Percentiles rank a stretch among this genome's conserved stretches.
phyloP scores from a whole-genome alignment of 1,139 yeast species.

The Diutina neorugosa region DNA sequence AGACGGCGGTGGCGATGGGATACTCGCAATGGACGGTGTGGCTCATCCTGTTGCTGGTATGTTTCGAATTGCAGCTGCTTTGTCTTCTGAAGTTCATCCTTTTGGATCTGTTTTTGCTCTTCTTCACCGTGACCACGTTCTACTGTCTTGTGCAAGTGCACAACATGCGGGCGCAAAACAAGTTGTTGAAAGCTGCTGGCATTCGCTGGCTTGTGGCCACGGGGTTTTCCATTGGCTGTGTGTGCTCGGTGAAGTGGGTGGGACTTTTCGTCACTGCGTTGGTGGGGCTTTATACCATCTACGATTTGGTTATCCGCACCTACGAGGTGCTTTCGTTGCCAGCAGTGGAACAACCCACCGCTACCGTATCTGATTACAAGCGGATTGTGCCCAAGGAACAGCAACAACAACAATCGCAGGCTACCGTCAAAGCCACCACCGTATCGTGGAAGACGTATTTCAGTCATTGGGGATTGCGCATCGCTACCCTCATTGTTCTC shows the following conservation, averaged over 20 bases:
- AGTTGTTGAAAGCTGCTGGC: background rate
- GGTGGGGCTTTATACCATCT: background rate
- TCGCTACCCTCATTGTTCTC: constrained; percentile 54
- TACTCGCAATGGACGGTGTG: constrained; percentile 35
- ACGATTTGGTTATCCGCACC: constrained; percentile 1
- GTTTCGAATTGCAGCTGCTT: constrained; percentile 54
- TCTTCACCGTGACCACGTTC: constrained; percentile 3
- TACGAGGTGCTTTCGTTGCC: background rate
- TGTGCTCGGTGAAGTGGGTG: constrained; percentile 1
- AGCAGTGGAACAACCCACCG: background rate
- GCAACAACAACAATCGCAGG: background rate
- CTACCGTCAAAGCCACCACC: background rate
- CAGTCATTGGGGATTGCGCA: constrained; percentile 63
- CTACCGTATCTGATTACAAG: background rate
- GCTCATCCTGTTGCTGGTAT: constrained; percentile 46
- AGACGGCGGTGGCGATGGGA: constrained; percentile 40
- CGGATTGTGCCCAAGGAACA: background rate
- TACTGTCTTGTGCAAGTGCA: background rate
- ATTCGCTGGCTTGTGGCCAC: background rate
- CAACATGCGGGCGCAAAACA: background rate
- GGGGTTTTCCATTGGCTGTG: constrained; percentile 1
- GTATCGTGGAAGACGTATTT: constrained; percentile 27
- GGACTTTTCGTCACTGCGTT: constrained; percentile 2
- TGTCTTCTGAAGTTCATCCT: constrained; percentile 60
- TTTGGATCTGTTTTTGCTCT: constrained; percentile 6